These are phyloP conservation scores for Pythium phragmiticola DNA, from an alignment of 352 stramenopile genomes.

Conservation along the genomic window DNA sequence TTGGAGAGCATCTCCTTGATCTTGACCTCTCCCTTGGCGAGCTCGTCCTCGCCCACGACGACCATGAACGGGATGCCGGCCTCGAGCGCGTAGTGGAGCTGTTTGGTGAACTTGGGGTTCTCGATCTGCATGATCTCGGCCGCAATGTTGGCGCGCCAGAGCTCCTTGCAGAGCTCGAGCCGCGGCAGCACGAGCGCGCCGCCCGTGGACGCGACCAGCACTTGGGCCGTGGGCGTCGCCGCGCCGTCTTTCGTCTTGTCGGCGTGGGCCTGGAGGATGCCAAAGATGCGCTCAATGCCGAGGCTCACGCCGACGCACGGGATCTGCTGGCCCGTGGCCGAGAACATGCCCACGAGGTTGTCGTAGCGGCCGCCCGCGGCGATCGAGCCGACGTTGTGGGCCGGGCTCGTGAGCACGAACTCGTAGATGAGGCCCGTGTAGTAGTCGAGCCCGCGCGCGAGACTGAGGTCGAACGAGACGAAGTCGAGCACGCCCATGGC, in stretches of 20 bases:
- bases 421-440: conserved; percentile 99
- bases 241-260: conserved; percentile 47
- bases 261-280: conserved; percentile 94
- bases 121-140: conserved; percentile 95
- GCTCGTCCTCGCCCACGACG: conserved; percentile 95
- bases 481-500: conserved; percentile 94
- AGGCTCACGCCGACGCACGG: conserved; percentile 98
- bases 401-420: conserved; percentile 91
- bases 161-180: conserved; percentile 76
- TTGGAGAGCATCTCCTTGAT: conserved; percentile 95
- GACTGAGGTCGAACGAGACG: conserved; percentile 96
- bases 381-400: conserved; percentile 96
- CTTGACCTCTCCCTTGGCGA: conserved; percentile 93
- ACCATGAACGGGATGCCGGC: conserved; percentile 96
- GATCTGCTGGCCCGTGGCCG: conserved; percentile 92
- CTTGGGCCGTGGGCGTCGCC: conserved; percentile 62
- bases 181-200: conserved; percentile 57
- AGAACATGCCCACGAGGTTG: conserved; percentile 98
- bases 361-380: conserved; percentile 97
- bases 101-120: conserved; percentile 97
- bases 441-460: conserved; percentile 98
- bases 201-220: conserved; percentile 94
- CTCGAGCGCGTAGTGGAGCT: conserved; percentile 95
- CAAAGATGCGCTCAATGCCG: conserved; percentile 98
- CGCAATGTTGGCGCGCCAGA: conserved; percentile 91